A percentile compares a stretch with the other conserved stretches of the same genome.
These are phyloP conservation scores for Sinapis alba DNA, from an alignment of 441 rosid species.

Conservation along the genomic window DNA sequence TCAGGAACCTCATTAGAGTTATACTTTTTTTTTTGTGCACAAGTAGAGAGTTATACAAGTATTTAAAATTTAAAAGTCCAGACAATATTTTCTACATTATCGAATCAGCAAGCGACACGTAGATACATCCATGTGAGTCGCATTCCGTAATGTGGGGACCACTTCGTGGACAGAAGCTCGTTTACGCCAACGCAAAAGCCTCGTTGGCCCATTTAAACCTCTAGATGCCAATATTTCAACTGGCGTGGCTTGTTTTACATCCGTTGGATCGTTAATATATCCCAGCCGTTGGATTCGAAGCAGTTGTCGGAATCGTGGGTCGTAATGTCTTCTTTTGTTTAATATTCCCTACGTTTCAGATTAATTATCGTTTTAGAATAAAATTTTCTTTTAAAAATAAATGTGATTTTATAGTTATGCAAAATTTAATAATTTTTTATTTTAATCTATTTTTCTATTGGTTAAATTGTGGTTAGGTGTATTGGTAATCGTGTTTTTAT, in stretches of 20 bases:
- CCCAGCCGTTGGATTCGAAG: conserved; percentile 43
- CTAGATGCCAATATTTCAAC: conserved; percentile 26
- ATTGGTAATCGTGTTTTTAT: too few relatives aligned
- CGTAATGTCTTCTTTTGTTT: neutral
- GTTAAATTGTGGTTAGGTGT: too few relatives aligned
- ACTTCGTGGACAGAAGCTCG: conserved; percentile 34
- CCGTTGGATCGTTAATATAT: conserved; percentile 28
- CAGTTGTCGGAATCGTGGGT: conserved; percentile 28
- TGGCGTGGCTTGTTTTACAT: conserved; percentile 12
- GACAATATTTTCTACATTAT: neutral
- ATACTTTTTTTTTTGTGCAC: too few relatives aligned
- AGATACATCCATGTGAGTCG: conserved; percentile 34
- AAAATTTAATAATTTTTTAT: too few relatives aligned
- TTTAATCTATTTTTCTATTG: too few relatives aligned
- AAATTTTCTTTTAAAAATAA: too few relatives aligned
- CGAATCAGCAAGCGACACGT: conserved; percentile 10
- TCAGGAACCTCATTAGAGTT: neutral
- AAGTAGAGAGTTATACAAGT: neutral
- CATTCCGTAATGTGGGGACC: conserved; percentile 31
- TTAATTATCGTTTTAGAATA: too few relatives aligned
- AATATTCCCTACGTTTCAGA: too few relatives aligned
- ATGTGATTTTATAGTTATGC: too few relatives aligned
- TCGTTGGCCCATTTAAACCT: conserved; percentile 23
- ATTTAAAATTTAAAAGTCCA: neutral
- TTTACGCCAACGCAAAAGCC: conserved; percentile 39